Conservation (phyloP, 192 early-diverging fungal genomes). For the Backusella westeae region DNA sequence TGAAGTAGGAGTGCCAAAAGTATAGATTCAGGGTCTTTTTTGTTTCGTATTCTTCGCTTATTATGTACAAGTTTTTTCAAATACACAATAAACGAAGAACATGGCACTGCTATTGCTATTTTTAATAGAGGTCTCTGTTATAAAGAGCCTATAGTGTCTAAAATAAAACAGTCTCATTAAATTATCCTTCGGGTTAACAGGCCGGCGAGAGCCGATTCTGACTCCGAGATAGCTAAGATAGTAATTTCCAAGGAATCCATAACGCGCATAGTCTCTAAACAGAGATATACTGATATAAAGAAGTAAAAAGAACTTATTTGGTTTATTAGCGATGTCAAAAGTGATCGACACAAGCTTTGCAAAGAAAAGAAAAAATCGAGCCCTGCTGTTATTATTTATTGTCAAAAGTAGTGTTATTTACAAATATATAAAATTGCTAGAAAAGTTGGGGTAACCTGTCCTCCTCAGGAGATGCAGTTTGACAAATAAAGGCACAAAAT, state of each 20-base stretch:
- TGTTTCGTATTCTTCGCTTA: neutral
- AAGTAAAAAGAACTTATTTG: neutral
- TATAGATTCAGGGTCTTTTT: neutral
- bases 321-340: neutral
- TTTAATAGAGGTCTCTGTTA: neutral
- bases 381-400: neutral
- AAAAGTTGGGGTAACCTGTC: neutral
- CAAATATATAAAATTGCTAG: neutral
- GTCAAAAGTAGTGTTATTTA: neutral
- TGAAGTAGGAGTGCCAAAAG: neutral
- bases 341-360: neutral
- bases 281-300: neutral
- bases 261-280: neutral
- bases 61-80: neutral
- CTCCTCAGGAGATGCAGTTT: neutral
- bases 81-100: neutral
- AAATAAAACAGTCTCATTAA: conserved; percentile 14
- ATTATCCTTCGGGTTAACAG: conserved; percentile 31
- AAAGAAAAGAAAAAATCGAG: neutral
- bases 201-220: conserved; percentile 33
- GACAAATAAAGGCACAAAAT: neutral
- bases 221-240: conserved; percentile 35
- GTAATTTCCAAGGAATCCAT: conserved; percentile 18
- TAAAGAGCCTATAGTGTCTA: neutral
- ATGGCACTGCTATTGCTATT: neutral